Evolutionary conservation across 2,329 filamentous ascomycete genomes (phyloP).

Genomic region (Trichoderma arundinaceum): DNA sequence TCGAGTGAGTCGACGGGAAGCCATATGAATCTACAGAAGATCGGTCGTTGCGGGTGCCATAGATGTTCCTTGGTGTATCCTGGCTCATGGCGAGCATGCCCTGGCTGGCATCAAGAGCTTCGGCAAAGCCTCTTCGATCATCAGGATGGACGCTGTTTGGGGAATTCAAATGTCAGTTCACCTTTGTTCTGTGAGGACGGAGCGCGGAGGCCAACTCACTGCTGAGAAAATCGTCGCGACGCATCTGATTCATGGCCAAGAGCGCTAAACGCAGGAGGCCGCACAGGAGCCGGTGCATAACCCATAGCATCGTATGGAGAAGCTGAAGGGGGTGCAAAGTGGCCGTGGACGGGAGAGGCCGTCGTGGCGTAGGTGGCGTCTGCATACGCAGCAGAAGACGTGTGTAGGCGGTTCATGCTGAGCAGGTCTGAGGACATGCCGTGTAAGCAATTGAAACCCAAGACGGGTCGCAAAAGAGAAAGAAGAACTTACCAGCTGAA

Average conservation of each 20-base stretch:
- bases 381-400: conserved; percentile 69
- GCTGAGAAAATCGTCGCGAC: conserved; percentile 76
- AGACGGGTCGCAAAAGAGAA: no score
- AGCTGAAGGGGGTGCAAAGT: conserved; percentile 68
- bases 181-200: neutral
- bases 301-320: conserved; percentile 77
- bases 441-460: conserved; percentile 57
- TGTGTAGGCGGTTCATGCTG: conserved; percentile 67
- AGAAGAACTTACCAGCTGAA: conserved; percentile 65
- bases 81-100: conserved; percentile 97
- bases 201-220: conserved; percentile 65
- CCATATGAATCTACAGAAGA: conserved; percentile 86
- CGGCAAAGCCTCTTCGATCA: conserved; percentile 75
- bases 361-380: conserved; percentile 71
- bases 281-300: conserved; percentile 70
- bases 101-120: conserved; percentile 89
- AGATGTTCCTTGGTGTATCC: conserved; percentile 90
- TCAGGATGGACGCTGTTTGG: conserved; percentile 51
- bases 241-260: conserved; percentile 63
- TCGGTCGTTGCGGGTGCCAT: conserved; percentile 71
- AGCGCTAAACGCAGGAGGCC: conserved; percentile 55
- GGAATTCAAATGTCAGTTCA: neutral
- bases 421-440: conserved; percentile 76
- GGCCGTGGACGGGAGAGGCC: conserved; percentile 68
- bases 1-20: conserved; percentile 83